Percentiles rank a stretch among this genome's conserved stretches.
These are phyloP conservation scores for Mycosarcoma maydis DNA, from an alignment of 1,284 basidiomycete species.

Conservation along the genomic window DNA sequence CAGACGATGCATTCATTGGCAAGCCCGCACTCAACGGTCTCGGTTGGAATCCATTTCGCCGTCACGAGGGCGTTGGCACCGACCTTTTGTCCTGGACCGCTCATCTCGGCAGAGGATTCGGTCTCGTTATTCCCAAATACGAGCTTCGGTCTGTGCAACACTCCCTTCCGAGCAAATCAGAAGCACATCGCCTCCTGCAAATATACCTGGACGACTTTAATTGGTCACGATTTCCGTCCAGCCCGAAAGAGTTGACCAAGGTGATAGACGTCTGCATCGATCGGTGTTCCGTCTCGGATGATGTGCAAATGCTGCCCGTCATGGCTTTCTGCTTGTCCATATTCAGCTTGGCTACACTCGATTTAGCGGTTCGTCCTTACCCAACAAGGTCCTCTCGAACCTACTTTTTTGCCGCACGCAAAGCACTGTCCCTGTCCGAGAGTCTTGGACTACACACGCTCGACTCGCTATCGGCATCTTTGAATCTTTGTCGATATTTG, in stretches of 20 bases:
- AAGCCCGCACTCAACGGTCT: slow-evolving; percentile 41
- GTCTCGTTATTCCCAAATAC: slow-evolving; percentile 44
- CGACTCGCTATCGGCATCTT: slow-evolving; percentile 37
- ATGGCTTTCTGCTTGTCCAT: slow-evolving; percentile 41
- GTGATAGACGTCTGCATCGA: slow-evolving; percentile 28
- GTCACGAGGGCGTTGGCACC: slow-evolving; percentile 37
- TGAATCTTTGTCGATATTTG: slow-evolving; percentile 40
- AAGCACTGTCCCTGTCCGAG: slow-evolving; percentile 38
- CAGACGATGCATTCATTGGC: slow-evolving; percentile 47
- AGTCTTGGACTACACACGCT: slow-evolving; percentile 39
- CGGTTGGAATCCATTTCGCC: slow-evolving; percentile 43
- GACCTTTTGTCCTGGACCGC: slow-evolving; percentile 43
- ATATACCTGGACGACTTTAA: slow-evolving; percentile 44
- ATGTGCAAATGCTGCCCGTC: slow-evolving; percentile 39
- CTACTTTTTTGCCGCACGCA: slow-evolving; percentile 42
- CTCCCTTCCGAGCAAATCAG: slow-evolving; percentile 30
- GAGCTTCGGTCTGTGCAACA: slow-evolving; percentile 42
- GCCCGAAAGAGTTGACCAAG: slow-evolving; percentile 19
- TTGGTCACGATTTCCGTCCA: slow-evolving; percentile 37
- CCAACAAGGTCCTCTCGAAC: slow-evolving; percentile 35
- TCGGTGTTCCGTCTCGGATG: slow-evolving; percentile 25
- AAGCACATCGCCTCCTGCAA: slow-evolving; percentile 26
- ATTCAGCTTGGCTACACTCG: slow-evolving; percentile 30
- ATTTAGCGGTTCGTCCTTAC: slow-evolving; percentile 36
- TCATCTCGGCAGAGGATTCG: slow-evolving; percentile 39